Evolutionary conservation across 2,329 filamentous ascomycete genomes (phyloP).

Genomic region (Cercospora brassicicola): DNA sequence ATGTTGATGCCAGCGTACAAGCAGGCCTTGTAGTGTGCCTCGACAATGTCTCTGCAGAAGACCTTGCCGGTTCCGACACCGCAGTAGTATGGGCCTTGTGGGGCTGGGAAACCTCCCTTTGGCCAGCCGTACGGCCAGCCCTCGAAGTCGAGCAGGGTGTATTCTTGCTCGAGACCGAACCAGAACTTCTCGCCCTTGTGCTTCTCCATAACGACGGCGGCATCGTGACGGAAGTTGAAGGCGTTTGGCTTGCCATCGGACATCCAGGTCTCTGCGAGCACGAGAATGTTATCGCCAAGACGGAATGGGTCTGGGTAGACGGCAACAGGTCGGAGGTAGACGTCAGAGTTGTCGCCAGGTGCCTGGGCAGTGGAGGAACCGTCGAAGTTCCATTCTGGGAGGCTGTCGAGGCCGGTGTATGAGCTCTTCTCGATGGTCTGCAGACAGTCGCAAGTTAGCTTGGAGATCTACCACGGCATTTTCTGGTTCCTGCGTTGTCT

Average conservation of each 20-base stretch:
- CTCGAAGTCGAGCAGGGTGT: slow-evolving; percentile 83
- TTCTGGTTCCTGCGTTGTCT: not conserved
- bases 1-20: slow-evolving; percentile 89
- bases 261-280: slow-evolving; percentile 93
- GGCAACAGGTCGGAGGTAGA: slow-evolving; percentile 89
- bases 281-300: slow-evolving; percentile 84
- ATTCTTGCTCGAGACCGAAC: slow-evolving; percentile 98
- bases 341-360: slow-evolving; percentile 91
- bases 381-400: slow-evolving; percentile 79
- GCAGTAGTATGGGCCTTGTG: slow-evolving; percentile 95
- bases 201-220: slow-evolving; percentile 82
- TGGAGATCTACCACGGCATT: not conserved
- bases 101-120: slow-evolving; percentile 81
- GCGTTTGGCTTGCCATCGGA: slow-evolving; percentile 94
- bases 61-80: slow-evolving; percentile 97
- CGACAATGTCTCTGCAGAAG: slow-evolving; percentile 95
- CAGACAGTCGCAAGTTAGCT: slow-evolving; percentile 19
- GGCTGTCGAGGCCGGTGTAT: slow-evolving; percentile 60
- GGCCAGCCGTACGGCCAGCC: slow-evolving; percentile 94
- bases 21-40: slow-evolving; percentile 89
- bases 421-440: slow-evolving; percentile 63
- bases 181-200: slow-evolving; percentile 82
- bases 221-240: slow-evolving; percentile 96
- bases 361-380: slow-evolving; percentile 92
- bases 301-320: slow-evolving; percentile 93